phyloP scores from a whole-genome alignment of 495 filamentous ascomycete species.

The Penicillium riverlandense region DNA sequence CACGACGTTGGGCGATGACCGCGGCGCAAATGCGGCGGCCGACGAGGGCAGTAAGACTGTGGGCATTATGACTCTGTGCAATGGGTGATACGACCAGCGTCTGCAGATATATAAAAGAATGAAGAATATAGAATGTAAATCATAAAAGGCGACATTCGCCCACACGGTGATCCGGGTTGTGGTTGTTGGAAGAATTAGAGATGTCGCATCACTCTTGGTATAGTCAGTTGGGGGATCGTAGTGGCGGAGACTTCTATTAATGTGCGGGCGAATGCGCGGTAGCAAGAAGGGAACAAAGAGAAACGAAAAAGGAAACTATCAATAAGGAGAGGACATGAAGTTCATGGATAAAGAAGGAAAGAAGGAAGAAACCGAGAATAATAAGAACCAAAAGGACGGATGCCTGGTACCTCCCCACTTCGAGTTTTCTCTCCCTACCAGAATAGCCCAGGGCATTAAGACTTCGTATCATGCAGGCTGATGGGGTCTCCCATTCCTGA shows the following conservation, averaged over 20 bases:
- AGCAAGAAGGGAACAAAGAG: slow-evolving; percentile 39
- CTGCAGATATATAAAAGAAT: slow-evolving; percentile 23
- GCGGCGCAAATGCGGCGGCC: slow-evolving; percentile 91
- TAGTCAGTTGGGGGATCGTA: slow-evolving; percentile 13
- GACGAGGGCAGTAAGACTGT: slow-evolving; percentile 88
- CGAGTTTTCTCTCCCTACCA: too few relatives aligned
- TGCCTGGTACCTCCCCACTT: too few relatives aligned
- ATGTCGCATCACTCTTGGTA: slow-evolving; percentile 13
- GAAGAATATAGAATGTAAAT: slow-evolving; percentile 23
- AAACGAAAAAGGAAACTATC: slow-evolving; percentile 26
- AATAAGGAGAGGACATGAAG: slow-evolving; percentile 43
- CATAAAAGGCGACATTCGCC: slow-evolving; percentile 41
- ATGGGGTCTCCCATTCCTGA: slow-evolving; percentile 7
- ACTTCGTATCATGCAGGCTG: slow-evolving; percentile 14
- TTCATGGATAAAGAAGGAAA: slow-evolving; percentile 22
- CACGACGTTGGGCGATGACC: slow-evolving; percentile 92
- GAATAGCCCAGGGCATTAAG: too few relatives aligned
- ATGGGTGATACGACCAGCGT: slow-evolving; percentile 23
- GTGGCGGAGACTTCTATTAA: slow-evolving; percentile 32
- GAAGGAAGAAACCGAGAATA: slow-evolving; percentile 13
- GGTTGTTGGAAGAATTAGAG: slow-evolving; percentile 13
- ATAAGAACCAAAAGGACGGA: slow-evolving; percentile 6
- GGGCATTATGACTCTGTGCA: slow-evolving; percentile 63
- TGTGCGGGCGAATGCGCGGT: slow-evolving; percentile 42
- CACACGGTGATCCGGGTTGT: slow-evolving; percentile 22